Evolutionary conservation across 1,139 yeast genomes (phyloP).

Genomic region (Yamadazyma siamensis): DNA sequence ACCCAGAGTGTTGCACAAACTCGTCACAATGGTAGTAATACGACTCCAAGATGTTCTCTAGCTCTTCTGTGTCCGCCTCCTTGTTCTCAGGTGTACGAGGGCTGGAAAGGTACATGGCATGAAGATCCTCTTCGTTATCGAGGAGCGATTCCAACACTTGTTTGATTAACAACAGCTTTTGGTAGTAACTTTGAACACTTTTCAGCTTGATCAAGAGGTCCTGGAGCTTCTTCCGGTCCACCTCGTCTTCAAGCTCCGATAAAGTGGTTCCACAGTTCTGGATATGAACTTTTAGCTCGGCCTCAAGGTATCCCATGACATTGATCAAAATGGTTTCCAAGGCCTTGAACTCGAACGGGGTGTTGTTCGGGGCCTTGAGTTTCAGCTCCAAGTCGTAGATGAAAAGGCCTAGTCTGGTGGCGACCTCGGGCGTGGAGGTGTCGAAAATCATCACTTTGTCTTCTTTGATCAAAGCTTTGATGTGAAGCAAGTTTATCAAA

Average conservation of each 20-base stretch:
- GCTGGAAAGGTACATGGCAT: constrained; percentile 73
- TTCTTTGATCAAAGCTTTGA: constrained; percentile 79
- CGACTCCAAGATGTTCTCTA: constrained; percentile 87
- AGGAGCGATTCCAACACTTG: constrained; percentile 82
- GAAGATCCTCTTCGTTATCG: constrained; percentile 87
- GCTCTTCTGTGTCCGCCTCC: constrained; percentile 47
- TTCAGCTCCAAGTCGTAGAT: constrained; percentile 86
- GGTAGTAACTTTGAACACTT: constrained; percentile 74
- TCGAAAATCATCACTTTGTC: constrained; percentile 85
- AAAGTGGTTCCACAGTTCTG: constrained; percentile 74
- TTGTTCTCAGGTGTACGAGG: no score
- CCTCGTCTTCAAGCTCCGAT: constrained; percentile 78
- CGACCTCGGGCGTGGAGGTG: constrained; percentile 51
- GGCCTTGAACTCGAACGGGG: constrained; percentile 80
- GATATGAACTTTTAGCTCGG: constrained; percentile 77
- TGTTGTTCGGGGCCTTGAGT: constrained; percentile 40
- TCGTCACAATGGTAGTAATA: constrained; percentile 96
- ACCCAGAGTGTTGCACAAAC: constrained; percentile 89
- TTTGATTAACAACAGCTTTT: constrained; percentile 78
- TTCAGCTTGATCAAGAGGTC: constrained; percentile 80
- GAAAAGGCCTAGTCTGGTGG: constrained; percentile 69
- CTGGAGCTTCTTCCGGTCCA: constrained; percentile 79
- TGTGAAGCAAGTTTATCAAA: constrained; percentile 75
- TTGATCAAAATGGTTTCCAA: constrained; percentile 83
- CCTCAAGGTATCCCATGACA: constrained; percentile 77